phyloP scores from a whole-genome alignment of 331 rosid species.

The Quercus tomentella region DNA sequence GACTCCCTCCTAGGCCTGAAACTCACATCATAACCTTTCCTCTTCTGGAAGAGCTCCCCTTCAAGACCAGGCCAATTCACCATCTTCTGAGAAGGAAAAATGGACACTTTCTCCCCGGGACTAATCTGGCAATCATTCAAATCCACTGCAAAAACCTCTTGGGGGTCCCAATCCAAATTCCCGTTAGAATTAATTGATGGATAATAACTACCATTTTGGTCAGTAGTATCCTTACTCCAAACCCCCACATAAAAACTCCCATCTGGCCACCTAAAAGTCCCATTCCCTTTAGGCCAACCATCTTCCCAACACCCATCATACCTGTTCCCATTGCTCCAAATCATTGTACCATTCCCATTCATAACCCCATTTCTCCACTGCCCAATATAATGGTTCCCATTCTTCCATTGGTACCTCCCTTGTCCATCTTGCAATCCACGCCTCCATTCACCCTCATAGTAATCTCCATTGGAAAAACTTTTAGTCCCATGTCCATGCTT shows the following conservation, averaged over 20 bases:
- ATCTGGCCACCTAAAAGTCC: constrained; percentile 68
- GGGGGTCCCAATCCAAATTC: constrained; percentile 58
- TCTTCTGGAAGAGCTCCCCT: constrained; percentile 39
- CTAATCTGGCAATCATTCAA: constrained; percentile 45
- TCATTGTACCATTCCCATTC: constrained; percentile 68
- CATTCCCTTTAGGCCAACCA: constrained; percentile 77
- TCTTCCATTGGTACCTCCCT: constrained; percentile 87
- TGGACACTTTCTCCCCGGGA: constrained; percentile 45
- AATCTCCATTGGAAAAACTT: constrained; percentile 76
- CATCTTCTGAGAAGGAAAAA: constrained; percentile 73
- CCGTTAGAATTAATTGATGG: constrained; percentile 37
- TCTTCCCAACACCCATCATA: constrained; percentile 88
- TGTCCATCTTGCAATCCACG: constrained; percentile 78
- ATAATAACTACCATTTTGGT: constrained; percentile 68
- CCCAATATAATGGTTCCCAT: constrained; percentile 70
- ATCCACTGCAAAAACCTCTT: constrained; percentile 34
- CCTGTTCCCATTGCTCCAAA: constrained; percentile 67
- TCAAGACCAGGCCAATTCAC: constrained; percentile 39
- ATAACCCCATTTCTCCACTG: constrained; percentile 72
- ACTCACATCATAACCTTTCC: constrained; percentile 34
- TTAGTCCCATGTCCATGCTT: constrained; percentile 70
- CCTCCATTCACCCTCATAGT: constrained; percentile 88
- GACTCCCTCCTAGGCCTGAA: constrained; percentile 36
- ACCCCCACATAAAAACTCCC: constrained; percentile 66
- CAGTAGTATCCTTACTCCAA: constrained; percentile 65